Percentiles rank a stretch among this genome's conserved stretches.
Conservation (phyloP, 2,329 filamentous ascomycete species). For the Meredithiella fracta region DNA sequence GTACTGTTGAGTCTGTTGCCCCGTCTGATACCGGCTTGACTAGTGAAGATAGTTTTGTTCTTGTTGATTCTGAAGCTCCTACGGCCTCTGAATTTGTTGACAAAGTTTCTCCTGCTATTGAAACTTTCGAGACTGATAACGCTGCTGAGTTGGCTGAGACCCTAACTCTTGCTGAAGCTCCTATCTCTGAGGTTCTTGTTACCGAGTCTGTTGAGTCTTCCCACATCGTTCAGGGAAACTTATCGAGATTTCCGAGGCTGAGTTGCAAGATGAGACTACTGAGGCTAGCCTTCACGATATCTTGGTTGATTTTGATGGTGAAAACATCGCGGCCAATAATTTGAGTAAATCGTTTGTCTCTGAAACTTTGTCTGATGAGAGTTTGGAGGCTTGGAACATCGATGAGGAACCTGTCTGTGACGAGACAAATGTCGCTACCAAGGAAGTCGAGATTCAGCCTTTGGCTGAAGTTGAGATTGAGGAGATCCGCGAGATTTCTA, state of each 20-base stretch:
- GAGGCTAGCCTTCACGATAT: too few relatives aligned
- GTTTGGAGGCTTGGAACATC: slow-evolving; percentile 12
- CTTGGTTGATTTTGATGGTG: neutral
- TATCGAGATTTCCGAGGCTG: too few relatives aligned
- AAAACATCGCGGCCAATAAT: neutral
- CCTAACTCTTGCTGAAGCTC: too few relatives aligned
- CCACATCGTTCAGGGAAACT: too few relatives aligned
- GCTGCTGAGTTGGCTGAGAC: too few relatives aligned
- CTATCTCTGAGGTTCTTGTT: too few relatives aligned
- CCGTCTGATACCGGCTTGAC: neutral
- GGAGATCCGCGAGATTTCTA: neutral
- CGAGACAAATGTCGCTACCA: neutral
- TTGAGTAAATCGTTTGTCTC: neutral
- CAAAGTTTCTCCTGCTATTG: neutral
- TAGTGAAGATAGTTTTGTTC: slow-evolving; percentile 6
- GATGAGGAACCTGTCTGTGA: slow-evolving; percentile 3
- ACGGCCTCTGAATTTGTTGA: neutral
- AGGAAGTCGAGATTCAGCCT: neutral
- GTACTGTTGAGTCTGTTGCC: neutral
- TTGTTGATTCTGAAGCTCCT: neutral
- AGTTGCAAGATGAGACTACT: too few relatives aligned
- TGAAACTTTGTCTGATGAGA: slow-evolving; percentile 5
- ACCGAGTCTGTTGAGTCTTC: too few relatives aligned
- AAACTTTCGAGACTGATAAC: too few relatives aligned
- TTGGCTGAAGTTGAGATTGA: neutral